Conservation (phyloP, 2,329 filamentous ascomycete species). For the Graphilbum fragrans region DNA sequence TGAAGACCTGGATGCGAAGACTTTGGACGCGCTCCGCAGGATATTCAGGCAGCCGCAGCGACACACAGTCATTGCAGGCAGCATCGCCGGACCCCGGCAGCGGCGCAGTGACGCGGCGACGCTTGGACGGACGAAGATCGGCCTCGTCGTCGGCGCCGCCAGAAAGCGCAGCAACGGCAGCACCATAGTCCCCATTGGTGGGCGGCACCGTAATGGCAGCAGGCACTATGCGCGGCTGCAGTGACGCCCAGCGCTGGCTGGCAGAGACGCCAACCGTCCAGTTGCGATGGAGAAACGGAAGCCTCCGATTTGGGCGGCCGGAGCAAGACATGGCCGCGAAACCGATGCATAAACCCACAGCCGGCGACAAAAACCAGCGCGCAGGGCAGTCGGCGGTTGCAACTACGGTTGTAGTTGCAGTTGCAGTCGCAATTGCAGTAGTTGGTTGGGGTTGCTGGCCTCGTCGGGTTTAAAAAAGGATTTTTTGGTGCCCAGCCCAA, state of each 20-base stretch:
- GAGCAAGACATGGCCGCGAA: background rate
- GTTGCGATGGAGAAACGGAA: conserved; percentile 43
- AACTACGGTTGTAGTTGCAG: too few species aligned
- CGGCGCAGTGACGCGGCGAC: conserved; percentile 28
- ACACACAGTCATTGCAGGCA: background rate
- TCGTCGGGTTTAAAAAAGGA: too few species aligned
- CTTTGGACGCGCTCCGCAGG: conserved; percentile 13
- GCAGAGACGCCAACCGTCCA: conserved; percentile 36
- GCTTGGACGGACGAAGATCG: conserved; percentile 31
- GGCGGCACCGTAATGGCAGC: background rate
- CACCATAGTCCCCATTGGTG: conserved; percentile 22
- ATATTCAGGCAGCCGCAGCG: conserved; percentile 10
- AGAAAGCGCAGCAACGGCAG: too few species aligned
- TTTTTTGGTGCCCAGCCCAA: too few species aligned
- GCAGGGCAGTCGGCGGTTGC: background rate
- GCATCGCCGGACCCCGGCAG: background rate
- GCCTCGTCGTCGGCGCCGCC: conserved; percentile 19
- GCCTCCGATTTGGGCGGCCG: conserved; percentile 10
- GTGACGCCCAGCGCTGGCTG: conserved; percentile 21
- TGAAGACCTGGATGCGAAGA: conserved; percentile 40
- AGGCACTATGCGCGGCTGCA: conserved; percentile 20
- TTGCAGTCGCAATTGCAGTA: too few species aligned
- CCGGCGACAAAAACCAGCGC: background rate
- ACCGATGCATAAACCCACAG: background rate
- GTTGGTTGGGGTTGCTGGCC: too few species aligned